Percentiles rank a stretch among this genome's conserved stretches.
Conservation (phyloP, 176 grass and related monocot genomes). For the Tuctoria greenei region DNA sequence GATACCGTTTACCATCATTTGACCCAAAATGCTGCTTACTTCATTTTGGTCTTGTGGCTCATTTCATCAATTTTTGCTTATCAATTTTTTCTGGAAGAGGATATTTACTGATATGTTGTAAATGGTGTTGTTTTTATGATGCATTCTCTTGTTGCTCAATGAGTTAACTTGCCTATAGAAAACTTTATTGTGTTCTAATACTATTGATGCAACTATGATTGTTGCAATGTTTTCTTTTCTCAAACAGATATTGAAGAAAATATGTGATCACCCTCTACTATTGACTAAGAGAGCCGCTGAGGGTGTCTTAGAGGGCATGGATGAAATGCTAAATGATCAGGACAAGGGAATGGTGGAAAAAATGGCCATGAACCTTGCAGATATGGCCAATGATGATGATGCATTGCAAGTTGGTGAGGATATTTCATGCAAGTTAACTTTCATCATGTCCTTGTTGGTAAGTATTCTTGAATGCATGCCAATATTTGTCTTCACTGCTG, state of each 20-base stretch:
- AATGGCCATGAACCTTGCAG: constrained; percentile 82
- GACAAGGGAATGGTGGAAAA: constrained; percentile 72
- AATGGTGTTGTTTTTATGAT: background rate
- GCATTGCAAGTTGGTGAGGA: constrained; percentile 56
- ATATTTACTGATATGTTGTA: background rate
- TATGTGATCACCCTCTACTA: constrained; percentile 85
- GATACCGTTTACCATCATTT: constrained; percentile 26
- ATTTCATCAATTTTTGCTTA: background rate
- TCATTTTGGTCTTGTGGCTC: background rate
- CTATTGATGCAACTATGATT: constrained; percentile 2
- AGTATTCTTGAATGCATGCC: constrained; percentile 33
- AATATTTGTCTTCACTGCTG: constrained; percentile 4
- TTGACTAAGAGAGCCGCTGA: constrained; percentile 80
- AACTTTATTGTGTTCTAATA: background rate
- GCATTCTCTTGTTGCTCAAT: background rate
- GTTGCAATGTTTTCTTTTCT: constrained; percentile 21
- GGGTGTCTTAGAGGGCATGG: constrained; percentile 79
- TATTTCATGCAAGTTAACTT: constrained; percentile 89
- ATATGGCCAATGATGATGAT: constrained; percentile 56
- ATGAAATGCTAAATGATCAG: constrained; percentile 63
- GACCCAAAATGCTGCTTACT: constrained; percentile 1
- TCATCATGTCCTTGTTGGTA: constrained; percentile 83
- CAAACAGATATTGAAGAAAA: constrained; percentile 90
- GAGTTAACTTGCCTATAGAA: background rate
- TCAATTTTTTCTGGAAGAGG: background rate